Base-by-base conservation (phyloP, 164 flowering plant species). In the Sextonia rubra region DNA sequence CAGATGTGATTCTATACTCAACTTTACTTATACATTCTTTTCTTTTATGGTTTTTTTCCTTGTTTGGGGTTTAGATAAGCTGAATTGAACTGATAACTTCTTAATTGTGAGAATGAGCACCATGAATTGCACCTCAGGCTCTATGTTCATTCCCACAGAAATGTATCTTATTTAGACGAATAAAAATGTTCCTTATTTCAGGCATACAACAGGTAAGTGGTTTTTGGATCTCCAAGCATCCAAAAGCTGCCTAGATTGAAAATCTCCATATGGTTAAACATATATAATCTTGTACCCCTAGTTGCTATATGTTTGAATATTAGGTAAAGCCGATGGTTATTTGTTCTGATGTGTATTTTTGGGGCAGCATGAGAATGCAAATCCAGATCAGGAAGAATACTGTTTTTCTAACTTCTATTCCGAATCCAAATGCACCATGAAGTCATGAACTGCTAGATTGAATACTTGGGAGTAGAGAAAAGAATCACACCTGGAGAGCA, bases 401-500 rank as follows among this genome's bases (percentile, higher is more conserved):
- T 52, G 17, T 52, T 15, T 52, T 52, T 52, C 17, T 52, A 20
- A 52, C 58, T 52, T 52, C n/a, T 52, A 52, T 15, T 37, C 58
- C 58, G 14, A 15, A 52, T 15, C n/a, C n/a, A 52, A 20, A 15
- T 15, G 29, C 37, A 27, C 18, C 18, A 12, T 64, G 47, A 29
- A 64, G 18, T 5, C 44, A 4, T 7, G 9, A 29, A 64, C 27
- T 27, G 15, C 29, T 9, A 61, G 27, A 64, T 15, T 18, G 44
- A 64, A 29, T 64, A 9, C 17, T 61, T 1, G 9, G 1, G 64
- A 73, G 32, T 17, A 65, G 29, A n/a, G 25, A 73, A 44, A 71
- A 30, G n/a, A 64, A 44, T 63, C 70, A 22, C 12, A 94, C 98
- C 97, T 94, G 86, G 26, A 94, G 91, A 60, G 96, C 99, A 77